Evolutionary conservation across 2,329 filamentous ascomycete genomes (phyloP).

Genomic region (Aureobasidium zeae): DNA sequence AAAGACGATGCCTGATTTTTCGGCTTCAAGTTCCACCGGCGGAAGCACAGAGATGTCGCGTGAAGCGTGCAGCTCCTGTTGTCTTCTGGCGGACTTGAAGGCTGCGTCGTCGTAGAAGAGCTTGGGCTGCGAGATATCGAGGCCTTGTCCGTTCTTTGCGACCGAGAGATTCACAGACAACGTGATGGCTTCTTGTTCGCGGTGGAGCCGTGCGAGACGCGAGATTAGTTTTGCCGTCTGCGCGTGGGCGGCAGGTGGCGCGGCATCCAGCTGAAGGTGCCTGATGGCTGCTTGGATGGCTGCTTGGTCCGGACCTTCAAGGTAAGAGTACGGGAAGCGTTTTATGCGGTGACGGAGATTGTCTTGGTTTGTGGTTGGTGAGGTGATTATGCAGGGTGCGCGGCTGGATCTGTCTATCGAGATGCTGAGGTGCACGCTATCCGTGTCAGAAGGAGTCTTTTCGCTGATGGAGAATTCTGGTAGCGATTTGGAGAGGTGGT

Average conservation of each 20-base stretch:
- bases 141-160: constrained; percentile 26
- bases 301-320: constrained; percentile 32
- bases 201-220: constrained; percentile 51
- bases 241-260: constrained; percentile 35
- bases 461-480: constrained; percentile 25
- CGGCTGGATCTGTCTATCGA: constrained; percentile 55
- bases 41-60: constrained; percentile 46
- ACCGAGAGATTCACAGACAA: constrained; percentile 45
- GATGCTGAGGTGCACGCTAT: constrained; percentile 45
- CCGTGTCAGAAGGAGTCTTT: constrained; percentile 29
- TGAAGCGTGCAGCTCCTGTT: constrained; percentile 50
- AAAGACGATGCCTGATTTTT: constrained; percentile 68
- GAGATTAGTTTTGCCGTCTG: constrained; percentile 43
- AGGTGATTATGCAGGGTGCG: constrained; percentile 55
- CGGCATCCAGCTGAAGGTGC: constrained; percentile 46
- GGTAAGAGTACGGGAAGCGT: constrained; percentile 56
- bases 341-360: constrained; percentile 37
- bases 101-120: constrained; percentile 65
- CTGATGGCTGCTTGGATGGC: constrained; percentile 37
- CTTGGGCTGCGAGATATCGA: constrained; percentile 46
- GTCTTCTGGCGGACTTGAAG: constrained; percentile 52
- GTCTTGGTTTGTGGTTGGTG: constrained; percentile 41
- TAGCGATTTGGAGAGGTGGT: constrained; percentile 43
- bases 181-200: constrained; percentile 55
- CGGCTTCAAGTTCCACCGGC: constrained; percentile 51